Percentiles rank a stretch among this genome's conserved stretches.
Evolutionary conservation across 2,329 filamentous ascomycete genomes (phyloP).

Genomic region (Aspergillus sp.): DNA sequence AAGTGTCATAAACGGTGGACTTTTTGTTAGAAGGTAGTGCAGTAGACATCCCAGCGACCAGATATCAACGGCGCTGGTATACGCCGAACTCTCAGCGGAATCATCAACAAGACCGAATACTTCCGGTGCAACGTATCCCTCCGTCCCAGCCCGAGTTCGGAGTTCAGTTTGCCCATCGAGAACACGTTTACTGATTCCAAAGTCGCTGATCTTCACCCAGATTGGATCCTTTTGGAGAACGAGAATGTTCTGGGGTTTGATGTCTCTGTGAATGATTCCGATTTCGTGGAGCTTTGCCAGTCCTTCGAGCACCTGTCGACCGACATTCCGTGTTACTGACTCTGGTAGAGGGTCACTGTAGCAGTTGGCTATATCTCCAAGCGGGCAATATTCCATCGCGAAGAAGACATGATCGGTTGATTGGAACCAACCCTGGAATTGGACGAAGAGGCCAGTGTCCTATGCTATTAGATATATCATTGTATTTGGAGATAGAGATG

Average conservation of each 20-base stretch:
- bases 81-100: not conserved
- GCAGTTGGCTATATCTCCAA: conserved; percentile 2
- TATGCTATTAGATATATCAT: not conserved
- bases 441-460: conserved; percentile 4
- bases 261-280: conserved; percentile 3
- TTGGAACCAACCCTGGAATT: conserved; percentile 4
- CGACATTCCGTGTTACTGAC: not conserved
- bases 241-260: conserved; percentile 2
- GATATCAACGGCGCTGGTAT: conserved; percentile 2
- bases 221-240: conserved; percentile 2
- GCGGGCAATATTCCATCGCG: conserved; percentile 5
- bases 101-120: not conserved
- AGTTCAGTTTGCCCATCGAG: not conserved
- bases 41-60: conserved; percentile 3
- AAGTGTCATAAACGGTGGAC: not conserved
- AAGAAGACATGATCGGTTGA: conserved; percentile 1
- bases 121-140: conserved; percentile 5
- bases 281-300: conserved; percentile 3
- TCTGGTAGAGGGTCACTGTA: not conserved
- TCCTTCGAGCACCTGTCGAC: conserved; percentile 2
- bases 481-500: not conserved
- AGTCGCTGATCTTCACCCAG: conserved; percentile 6
- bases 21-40: conserved; percentile 2
- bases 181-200: conserved; percentile 6
- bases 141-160: conserved; percentile 1